A percentile compares a stretch with the other conserved stretches of the same genome.
phyloP scores from a whole-genome alignment of 805 yeast species.

The Lachancea cidri region DNA sequence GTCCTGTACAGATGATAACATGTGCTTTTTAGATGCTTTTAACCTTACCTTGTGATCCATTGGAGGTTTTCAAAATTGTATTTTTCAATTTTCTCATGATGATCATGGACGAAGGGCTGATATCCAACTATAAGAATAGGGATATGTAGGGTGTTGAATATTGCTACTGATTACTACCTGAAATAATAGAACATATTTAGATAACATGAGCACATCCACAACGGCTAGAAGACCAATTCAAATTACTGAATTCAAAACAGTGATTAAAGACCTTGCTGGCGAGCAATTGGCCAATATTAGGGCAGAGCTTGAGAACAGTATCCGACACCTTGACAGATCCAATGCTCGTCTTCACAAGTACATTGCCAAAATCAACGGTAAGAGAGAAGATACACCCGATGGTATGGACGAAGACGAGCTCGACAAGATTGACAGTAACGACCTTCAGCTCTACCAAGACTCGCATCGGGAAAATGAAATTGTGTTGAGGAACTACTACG shows the following conservation, averaged over 20 bases:
- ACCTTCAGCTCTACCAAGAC: slow-evolving; percentile 47
- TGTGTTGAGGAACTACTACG: slow-evolving; percentile 48
- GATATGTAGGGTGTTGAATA: neutral
- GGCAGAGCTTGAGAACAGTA: slow-evolving; percentile 37
- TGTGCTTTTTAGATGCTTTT: neutral
- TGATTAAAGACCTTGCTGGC: slow-evolving; percentile 50
- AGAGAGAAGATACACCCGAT: slow-evolving; percentile 12
- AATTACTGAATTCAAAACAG: slow-evolving; percentile 44
- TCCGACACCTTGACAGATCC: slow-evolving; percentile 46
- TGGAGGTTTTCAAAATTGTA: neutral
- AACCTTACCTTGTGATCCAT: neutral
- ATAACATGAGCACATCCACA: slow-evolving; percentile 9
- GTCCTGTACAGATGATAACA: slow-evolving; percentile 23
- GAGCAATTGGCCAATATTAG: slow-evolving; percentile 36
- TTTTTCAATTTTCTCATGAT: neutral
- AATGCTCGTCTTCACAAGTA: slow-evolving; percentile 44
- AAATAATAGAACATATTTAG: neutral
- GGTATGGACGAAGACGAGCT: slow-evolving; percentile 22
- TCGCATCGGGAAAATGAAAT: slow-evolving; percentile 50
- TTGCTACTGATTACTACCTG: neutral
- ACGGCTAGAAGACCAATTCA: slow-evolving; percentile 36
- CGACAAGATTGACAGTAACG: slow-evolving; percentile 37
- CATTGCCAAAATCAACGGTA: slow-evolving; percentile 33
- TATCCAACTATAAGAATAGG: neutral
- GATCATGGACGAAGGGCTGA: neutral